phyloP scores from a whole-genome alignment of 2,329 filamentous ascomycete genomes.

The Talaromyces sp. region DNA sequence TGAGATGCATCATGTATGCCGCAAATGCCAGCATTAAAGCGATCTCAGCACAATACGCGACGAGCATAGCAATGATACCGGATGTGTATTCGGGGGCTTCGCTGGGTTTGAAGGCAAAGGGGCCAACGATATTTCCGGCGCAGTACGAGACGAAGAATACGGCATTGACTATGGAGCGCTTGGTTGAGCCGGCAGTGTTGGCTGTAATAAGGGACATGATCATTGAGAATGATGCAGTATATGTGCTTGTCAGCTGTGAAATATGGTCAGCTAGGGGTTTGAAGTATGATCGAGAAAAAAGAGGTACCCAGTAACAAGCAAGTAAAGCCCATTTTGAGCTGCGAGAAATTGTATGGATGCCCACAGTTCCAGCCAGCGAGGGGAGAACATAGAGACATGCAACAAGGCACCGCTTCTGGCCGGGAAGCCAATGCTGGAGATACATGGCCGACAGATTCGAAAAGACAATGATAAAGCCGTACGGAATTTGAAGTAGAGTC shows the following conservation, averaged over 20 bases:
- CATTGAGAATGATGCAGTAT: not conserved
- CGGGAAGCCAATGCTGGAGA: conserved; percentile 17
- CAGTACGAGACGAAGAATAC: not conserved
- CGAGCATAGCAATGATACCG: conserved; percentile 18
- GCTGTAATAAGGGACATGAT: not conserved
- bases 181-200: not conserved
- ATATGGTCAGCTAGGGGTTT: not conserved
- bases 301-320: not conserved
- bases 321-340: not conserved
- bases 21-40: not conserved
- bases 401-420: conserved; percentile 17
- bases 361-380: conserved; percentile 16
- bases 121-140: conserved; percentile 15
- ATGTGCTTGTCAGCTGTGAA: not conserved
- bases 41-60: conserved; percentile 18
- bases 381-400: conserved; percentile 15
- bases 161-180: not conserved
- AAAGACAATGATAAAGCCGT: not conserved
- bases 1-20: not conserved
- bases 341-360: conserved; percentile 16
- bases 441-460: conserved; percentile 16
- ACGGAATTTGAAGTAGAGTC: not conserved
- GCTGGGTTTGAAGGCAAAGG: conserved; percentile 12
- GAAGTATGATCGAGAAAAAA: not conserved
- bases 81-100: conserved; percentile 18